These are phyloP conservation scores for Plasmodium vivax DNA, from an alignment of 169 alveolate genomes.

Conservation along the genomic window DNA sequence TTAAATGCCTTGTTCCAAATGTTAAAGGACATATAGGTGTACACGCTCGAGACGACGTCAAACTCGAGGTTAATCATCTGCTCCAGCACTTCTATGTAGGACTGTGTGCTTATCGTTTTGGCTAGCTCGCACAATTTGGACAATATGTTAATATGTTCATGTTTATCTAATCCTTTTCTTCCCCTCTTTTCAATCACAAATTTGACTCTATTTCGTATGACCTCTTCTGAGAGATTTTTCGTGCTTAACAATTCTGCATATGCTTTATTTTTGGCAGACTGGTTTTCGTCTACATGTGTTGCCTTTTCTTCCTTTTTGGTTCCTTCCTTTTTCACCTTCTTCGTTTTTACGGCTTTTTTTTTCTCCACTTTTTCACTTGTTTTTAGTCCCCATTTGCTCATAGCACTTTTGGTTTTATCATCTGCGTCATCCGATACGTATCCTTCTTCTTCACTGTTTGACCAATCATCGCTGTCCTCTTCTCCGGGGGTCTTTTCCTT, in stretches of 20 bases:
- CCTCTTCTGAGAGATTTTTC: conserved; percentile 85
- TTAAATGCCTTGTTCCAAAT: conserved; percentile 88
- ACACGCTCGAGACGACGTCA: conserved; percentile 90
- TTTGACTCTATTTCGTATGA: conserved; percentile 85
- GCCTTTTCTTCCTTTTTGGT: conserved; percentile 82
- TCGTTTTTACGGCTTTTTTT: conserved; percentile 71
- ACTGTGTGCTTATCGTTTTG: conserved; percentile 83
- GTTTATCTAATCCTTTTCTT: conserved; percentile 90
- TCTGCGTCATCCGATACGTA: conserved; percentile 83
- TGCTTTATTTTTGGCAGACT: conserved; percentile 77
- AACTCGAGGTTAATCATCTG: conserved; percentile 90
- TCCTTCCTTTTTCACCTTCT: conserved; percentile 79
- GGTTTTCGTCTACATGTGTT: conserved; percentile 79
- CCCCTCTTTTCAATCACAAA: conserved; percentile 91
- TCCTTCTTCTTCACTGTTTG: conserved; percentile 84
- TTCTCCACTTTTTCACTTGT: conserved; percentile 77
- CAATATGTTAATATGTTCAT: conserved; percentile 88
- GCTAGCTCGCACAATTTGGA: conserved; percentile 89
- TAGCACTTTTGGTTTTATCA: conserved; percentile 87
- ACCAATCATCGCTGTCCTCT: conserved; percentile 87
- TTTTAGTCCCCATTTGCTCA: conserved; percentile 91
- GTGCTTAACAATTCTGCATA: conserved; percentile 83
- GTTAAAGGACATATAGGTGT: conserved; percentile 85
- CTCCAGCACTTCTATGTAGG: conserved; percentile 88
- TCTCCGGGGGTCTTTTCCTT: conserved; percentile 40